A percentile compares a stretch with the other conserved stretches of the same genome.
Conservation (phyloP, 179 eudicot species). For the Corrigiola litoralis region DNA sequence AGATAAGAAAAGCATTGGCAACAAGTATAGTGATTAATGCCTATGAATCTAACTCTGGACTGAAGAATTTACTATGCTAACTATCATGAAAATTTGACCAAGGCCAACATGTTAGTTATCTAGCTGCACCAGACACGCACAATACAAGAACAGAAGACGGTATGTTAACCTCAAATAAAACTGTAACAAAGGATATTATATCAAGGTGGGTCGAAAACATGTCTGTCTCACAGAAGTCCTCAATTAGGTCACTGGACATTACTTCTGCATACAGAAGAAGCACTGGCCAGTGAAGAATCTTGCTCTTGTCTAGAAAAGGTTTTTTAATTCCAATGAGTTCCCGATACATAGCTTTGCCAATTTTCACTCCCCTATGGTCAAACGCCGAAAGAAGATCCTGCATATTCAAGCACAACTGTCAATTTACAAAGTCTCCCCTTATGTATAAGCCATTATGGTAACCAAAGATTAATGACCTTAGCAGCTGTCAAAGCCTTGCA, state of each 20-base stretch:
- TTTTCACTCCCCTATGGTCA: slow-evolving; percentile 57
- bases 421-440: not conserved
- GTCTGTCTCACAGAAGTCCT: slow-evolving; percentile 96
- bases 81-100: not conserved
- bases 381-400: slow-evolving; percentile 76
- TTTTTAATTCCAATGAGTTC: slow-evolving; percentile 77
- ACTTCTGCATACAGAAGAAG: slow-evolving; percentile 83
- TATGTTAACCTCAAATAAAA: not conserved
- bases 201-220: slow-evolving; percentile 84
- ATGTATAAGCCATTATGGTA: not conserved
- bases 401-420: slow-evolving; percentile 2
- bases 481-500: slow-evolving; percentile 58
- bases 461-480: slow-evolving; percentile 65
- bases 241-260: slow-evolving; percentile 92
- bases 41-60: not conserved
- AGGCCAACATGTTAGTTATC: not conserved
- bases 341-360: slow-evolving; percentile 73
- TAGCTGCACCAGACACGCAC: not conserved
- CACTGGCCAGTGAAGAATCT: slow-evolving; percentile 95
- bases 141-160: not conserved
- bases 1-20: too few relatives aligned
- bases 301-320: slow-evolving; percentile 68
- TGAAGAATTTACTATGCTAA: not conserved
- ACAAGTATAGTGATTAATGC: too few relatives aligned
- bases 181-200: slow-evolving; percentile 64